Evolutionary conservation across 1,284 basidiomycete species (phyloP), one percentile per base, ranked within the genome.

Genomic region (Mycosarcoma mackinlayi): DNA sequence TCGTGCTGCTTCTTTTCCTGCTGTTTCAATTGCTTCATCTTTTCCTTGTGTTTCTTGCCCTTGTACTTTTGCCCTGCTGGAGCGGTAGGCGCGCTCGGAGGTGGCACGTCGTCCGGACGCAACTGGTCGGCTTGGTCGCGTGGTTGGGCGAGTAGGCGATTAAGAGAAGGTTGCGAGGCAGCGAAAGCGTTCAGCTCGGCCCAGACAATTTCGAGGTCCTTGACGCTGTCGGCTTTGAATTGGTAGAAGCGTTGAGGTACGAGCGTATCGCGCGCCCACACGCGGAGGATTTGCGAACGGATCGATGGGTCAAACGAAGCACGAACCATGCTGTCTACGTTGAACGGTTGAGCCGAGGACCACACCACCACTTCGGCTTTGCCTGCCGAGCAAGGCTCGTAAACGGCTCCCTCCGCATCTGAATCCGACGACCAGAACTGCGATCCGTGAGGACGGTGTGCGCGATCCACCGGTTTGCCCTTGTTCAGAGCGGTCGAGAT

Each of bases 321-420:
- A 6, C 61, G 58, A 6, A 83, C 70, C 84, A 85, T 85, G 69
- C 88, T 87, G 0, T 85, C 83, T 4, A 94, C 92, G 73, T 89
- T 92, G 55, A 89, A 87, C 0, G 90, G 89, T 78, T 92, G 89
- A 1, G 92, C 92, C 1, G 89, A 91, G 67, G 90, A 91, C 92
- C 92, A 94, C 0, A 94, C 87, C 88, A 93, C 91, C 6, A 89
- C 88, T 62, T 92, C 90, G 25, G 92, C 86, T 88, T 89, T 90
- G 90, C 73, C 60, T 2, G 33, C 5, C 19, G 49, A 47, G 16
- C 23, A 19, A 4, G 60, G 52, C 23, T 64, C 53, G 50, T 30
- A 30, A 0, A 9, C n/a, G 11, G 23, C 19, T 16, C 35, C 28
- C 24, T 24, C 23, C 30, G n/a, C 28, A 7, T 37, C 31, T 10